Evolutionary conservation across 2,329 filamentous ascomycete species (phyloP).

Genomic region (Epichloe glyceriae): DNA sequence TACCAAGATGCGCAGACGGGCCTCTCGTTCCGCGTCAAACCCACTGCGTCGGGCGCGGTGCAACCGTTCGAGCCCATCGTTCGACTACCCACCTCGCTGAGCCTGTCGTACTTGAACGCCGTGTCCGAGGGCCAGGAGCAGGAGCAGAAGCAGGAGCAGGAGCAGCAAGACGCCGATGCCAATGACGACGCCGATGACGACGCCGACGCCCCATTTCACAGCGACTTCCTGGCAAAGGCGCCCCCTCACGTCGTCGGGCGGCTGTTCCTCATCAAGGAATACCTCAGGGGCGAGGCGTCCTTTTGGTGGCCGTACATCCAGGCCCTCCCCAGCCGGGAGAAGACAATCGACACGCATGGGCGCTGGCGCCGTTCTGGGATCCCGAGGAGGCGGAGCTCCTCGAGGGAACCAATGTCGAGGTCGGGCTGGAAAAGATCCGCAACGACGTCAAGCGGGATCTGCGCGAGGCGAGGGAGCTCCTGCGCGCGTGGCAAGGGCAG

Average conservation of each 20-base stretch:
- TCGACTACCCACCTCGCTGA: conserved; percentile 36
- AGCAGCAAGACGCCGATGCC: not conserved
- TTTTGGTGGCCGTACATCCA: conserved; percentile 58
- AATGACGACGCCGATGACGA: not conserved
- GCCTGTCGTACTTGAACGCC: conserved; percentile 47
- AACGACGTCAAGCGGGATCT: conserved; percentile 33
- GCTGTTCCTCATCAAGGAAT: conserved; percentile 59
- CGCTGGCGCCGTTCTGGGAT: conserved; percentile 51
- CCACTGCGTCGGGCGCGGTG: conserved; percentile 15
- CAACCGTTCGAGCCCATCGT: conserved; percentile 32
- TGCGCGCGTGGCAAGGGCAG: conserved; percentile 15
- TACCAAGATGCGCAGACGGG: conserved; percentile 37
- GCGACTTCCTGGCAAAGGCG: conserved; percentile 32
- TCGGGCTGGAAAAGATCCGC: conserved; percentile 36
- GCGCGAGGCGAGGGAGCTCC: conserved; percentile 25
- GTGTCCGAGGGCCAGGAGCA: conserved; percentile 15
- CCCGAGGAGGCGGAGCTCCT: conserved; percentile 45
- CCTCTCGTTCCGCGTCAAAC: conserved; percentile 39
- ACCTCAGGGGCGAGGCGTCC: conserved; percentile 42
- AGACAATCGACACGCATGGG: conserved; percentile 31
- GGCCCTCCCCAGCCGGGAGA: conserved; percentile 49
- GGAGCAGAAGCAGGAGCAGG: not conserved
- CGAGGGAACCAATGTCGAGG: conserved; percentile 38
- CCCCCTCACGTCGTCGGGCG: conserved; percentile 49
- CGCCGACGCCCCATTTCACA: conserved; percentile 25